phyloP scores from a whole-genome alignment of 2,329 filamentous ascomycete genomes.

The Apiospora sp. region DNA sequence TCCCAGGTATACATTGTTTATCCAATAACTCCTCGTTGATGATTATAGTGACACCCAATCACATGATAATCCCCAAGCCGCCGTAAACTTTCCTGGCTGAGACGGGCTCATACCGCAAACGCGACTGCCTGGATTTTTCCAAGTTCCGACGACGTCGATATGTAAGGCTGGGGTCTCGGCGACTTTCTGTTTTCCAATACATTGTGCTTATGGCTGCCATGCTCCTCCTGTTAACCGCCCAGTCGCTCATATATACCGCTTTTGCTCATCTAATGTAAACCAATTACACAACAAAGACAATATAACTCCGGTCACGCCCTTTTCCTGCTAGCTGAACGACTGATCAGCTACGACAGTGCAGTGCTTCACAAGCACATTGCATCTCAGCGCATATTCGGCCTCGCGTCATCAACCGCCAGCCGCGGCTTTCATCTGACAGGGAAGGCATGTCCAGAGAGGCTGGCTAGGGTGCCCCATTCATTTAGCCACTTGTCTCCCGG shows the following conservation, averaged over 20 bases:
- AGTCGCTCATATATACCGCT: not conserved
- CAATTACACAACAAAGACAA: not conserved
- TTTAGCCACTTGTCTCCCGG: not conserved
- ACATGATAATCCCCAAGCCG: not conserved
- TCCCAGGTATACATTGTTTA: not conserved
- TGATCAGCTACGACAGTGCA: not conserved
- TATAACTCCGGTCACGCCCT: not conserved
- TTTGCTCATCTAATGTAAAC: not conserved
- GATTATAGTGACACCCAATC: not conserved
- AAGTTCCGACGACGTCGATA: not conserved
- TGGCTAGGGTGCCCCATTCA: not conserved
- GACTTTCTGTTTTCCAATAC: not conserved
- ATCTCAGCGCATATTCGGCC: not conserved
- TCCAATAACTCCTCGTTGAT: not conserved
- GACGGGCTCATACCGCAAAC: not conserved
- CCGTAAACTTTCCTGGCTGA: not conserved
- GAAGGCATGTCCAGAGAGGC: not conserved
- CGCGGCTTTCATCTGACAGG: too few species aligned
- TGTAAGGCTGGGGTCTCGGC: not conserved
- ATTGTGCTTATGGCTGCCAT: not conserved
- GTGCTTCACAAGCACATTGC: not conserved
- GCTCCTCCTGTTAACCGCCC: not conserved
- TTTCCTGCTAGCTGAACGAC: not conserved
- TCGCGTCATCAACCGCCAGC: not conserved
- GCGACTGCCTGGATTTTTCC: not conserved